Evolutionary conservation across 2,329 filamentous ascomycete species (phyloP), one percentile per base, ranked within the genome.

Genomic region (Alternaria arbusti): DNA sequence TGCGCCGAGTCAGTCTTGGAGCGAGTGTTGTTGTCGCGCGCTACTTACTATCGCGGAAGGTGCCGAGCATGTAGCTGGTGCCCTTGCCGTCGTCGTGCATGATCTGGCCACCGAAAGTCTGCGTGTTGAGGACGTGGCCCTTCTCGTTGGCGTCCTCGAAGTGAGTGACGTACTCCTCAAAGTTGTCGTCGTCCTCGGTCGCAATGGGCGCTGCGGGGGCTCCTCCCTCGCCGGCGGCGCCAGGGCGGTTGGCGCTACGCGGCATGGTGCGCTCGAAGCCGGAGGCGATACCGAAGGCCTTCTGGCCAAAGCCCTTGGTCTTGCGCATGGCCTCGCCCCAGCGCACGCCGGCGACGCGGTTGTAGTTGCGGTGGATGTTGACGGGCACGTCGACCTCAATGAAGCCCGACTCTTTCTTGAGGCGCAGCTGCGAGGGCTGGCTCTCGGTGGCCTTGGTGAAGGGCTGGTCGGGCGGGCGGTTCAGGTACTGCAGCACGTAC

Each of bases 321-420:
- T 87, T 87, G 64, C 84, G 82, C 67, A 98, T 83, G 2, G 91
- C 89, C 74, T 92, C 88, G 17, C 94, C 96, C 88, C 93, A 98
- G 68, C 88, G 86, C 55, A 96, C 82, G 51, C 93, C 95, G 82
- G 95, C 94, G 69, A 88, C 87, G 69, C 90, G 87, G 82, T 98
- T 94, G 84, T 97, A 98, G 75, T 92, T 90, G 79, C 51, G 45
- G 89, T 89, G 83, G 90, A 79, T 75, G 61, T 79, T 89, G 71
- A 97, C 85, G 5, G 93, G 93, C n/a, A 97, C 87, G 78, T 99
- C 96, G 56, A 98, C 85, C 82, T 99, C 96, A 60, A 97, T 85
- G 82, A 97, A 92, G 59, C 94, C 94, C 0, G 92, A 88, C 60
- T 86, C 83, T 13, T 90, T 87, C 83, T 98, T 99, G 78, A 97